phyloP scores from a whole-genome alignment of 2,329 filamentous ascomycete species.

The Cercospora sp. region DNA sequence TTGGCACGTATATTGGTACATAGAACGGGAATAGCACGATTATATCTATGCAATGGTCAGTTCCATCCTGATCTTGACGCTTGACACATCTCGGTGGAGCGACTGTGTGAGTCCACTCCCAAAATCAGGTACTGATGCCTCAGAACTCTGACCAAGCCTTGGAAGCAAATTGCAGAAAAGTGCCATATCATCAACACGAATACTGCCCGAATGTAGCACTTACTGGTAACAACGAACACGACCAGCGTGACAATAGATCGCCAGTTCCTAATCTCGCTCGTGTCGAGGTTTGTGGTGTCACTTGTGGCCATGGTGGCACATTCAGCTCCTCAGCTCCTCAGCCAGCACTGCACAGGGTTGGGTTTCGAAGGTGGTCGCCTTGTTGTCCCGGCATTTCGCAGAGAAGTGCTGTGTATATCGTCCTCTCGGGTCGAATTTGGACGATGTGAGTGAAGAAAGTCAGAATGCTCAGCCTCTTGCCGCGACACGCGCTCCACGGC shows the following conservation, averaged over 20 bases:
- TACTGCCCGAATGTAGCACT: slow-evolving; percentile 41
- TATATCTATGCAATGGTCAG: slow-evolving; percentile 54
- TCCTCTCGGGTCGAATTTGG: neutral
- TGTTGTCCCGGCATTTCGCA: slow-evolving; percentile 2
- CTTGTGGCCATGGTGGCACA: slow-evolving; percentile 5
- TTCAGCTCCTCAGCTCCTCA: neutral
- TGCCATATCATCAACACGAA: neutral
- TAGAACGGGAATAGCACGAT: slow-evolving; percentile 69
- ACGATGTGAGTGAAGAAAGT: neutral
- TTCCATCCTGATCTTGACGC: too few relatives aligned
- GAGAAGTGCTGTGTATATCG: neutral
- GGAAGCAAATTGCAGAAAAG: neutral
- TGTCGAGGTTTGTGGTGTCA: slow-evolving; percentile 45
- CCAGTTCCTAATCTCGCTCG: slow-evolving; percentile 62
- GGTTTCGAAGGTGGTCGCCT: neutral
- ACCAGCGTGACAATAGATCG: slow-evolving; percentile 69
- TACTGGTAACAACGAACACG: slow-evolving; percentile 69
- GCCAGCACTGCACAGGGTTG: neutral
- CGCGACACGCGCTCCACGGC: neutral
- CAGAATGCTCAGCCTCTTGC: neutral
- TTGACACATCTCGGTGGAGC: too few relatives aligned
- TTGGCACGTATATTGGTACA: slow-evolving; percentile 63
- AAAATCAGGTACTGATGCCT: neutral
- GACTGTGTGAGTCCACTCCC: neutral
- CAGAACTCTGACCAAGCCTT: neutral